A percentile compares a stretch with the other conserved stretches of the same genome.
Evolutionary conservation across 805 yeast species (phyloP).

Genomic region (Suhomyces canberraensis): DNA sequence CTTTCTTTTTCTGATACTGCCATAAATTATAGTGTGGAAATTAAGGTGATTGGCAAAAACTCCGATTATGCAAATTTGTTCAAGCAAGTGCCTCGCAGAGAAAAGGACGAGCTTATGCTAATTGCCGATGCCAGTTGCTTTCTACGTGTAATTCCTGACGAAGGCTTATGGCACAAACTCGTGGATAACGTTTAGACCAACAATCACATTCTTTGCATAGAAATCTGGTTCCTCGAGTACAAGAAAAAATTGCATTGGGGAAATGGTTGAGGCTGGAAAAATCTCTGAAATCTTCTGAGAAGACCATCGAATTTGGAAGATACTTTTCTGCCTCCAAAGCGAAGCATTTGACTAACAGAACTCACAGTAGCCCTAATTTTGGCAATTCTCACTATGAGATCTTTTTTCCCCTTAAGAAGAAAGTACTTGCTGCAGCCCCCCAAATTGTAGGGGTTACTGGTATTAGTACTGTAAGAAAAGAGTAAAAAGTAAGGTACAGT

Average conservation of each 20-base stretch:
- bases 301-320: neutral
- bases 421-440: slow-evolving; percentile 18
- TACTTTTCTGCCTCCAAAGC: slow-evolving; percentile 14
- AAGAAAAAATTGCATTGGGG: slow-evolving; percentile 15
- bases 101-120: slow-evolving; percentile 21
- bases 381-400: slow-evolving; percentile 11
- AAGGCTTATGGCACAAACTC: slow-evolving; percentile 1
- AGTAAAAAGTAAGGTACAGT: slow-evolving; percentile 6
- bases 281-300: neutral
- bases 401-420: slow-evolving; percentile 19
- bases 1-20: slow-evolving; percentile 26
- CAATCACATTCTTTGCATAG: slow-evolving; percentile 15
- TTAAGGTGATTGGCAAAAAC: slow-evolving; percentile 23
- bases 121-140: slow-evolving; percentile 22
- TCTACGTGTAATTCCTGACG: slow-evolving; percentile 20
- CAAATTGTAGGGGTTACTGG: slow-evolving; percentile 21
- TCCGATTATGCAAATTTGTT: slow-evolving; percentile 16
- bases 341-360: slow-evolving; percentile 12
- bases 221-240: slow-evolving; percentile 14
- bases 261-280: slow-evolving; percentile 7
- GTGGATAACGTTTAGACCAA: neutral
- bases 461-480: slow-evolving; percentile 14
- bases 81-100: slow-evolving; percentile 5
- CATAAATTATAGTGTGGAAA: slow-evolving; percentile 27
- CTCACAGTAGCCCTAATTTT: neutral